Evolutionary conservation across 805 yeast species (phyloP).

Genomic region (Spathaspora sp.): DNA sequence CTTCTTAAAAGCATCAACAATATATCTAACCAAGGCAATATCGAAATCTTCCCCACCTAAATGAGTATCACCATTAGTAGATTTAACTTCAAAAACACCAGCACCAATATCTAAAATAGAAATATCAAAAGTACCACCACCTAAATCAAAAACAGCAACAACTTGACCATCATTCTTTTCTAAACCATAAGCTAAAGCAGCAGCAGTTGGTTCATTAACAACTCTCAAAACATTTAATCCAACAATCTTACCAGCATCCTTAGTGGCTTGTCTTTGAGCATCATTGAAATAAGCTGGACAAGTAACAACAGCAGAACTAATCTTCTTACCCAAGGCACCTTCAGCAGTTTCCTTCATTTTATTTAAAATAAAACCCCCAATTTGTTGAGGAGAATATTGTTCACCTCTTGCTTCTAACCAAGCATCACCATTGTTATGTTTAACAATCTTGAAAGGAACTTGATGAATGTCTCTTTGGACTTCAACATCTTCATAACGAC

Average conservation of each 20-base stretch:
- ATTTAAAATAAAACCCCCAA: slow-evolving; percentile 88
- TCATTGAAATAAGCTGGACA: slow-evolving; percentile 90
- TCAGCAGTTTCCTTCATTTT: slow-evolving; percentile 99
- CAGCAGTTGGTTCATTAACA: slow-evolving; percentile 89
- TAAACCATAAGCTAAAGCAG: slow-evolving; percentile 92
- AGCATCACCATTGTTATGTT: slow-evolving; percentile 92
- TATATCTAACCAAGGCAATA: slow-evolving; percentile 79
- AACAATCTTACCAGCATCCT: slow-evolving; percentile 96
- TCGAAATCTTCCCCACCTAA: slow-evolving; percentile 93
- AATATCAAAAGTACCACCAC: slow-evolving; percentile 99
- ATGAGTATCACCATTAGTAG: slow-evolving; percentile 95
- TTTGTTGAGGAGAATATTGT: slow-evolving; percentile 90
- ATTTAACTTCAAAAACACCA: slow-evolving; percentile 96
- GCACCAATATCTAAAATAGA: slow-evolving; percentile 94
- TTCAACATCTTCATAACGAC: slow-evolving; percentile 85
- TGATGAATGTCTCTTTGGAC: slow-evolving; percentile 85
- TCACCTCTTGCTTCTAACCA: slow-evolving; percentile 92
- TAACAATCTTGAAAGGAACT: slow-evolving; percentile 87
- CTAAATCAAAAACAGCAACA: slow-evolving; percentile 94
- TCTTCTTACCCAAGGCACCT: slow-evolving; percentile 81
- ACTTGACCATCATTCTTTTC: slow-evolving; percentile 76
- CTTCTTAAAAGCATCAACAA: slow-evolving; percentile 74
- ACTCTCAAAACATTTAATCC: slow-evolving; percentile 88
- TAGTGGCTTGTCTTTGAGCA: slow-evolving; percentile 90
- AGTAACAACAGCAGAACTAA: slow-evolving; percentile 85